phyloP scores from a whole-genome alignment of 192 early-diverging fungal genomes.

The Podochytrium sp. region DNA sequence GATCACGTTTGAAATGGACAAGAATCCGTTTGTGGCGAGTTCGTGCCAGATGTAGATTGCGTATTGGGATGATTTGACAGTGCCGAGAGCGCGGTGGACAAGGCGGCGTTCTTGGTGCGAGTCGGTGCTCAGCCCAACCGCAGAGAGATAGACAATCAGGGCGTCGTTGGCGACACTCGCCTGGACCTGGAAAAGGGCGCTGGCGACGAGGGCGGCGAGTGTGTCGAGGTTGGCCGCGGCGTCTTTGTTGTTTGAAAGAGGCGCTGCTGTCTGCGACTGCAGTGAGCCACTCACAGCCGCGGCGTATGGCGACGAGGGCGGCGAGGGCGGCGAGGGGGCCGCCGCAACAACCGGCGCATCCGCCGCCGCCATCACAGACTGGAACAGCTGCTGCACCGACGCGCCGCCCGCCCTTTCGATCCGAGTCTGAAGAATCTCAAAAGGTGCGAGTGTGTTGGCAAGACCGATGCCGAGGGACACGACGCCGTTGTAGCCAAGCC shows the following conservation, averaged over 20 bases:
- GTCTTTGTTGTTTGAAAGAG: neutral
- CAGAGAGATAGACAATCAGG: slow-evolving; percentile 15
- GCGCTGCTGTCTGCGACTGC: too few relatives aligned
- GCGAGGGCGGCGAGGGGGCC: neutral
- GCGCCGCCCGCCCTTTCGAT: slow-evolving; percentile 26
- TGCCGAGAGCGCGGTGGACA: slow-evolving; percentile 21
- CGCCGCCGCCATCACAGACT: slow-evolving; percentile 7
- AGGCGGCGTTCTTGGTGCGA: slow-evolving; percentile 19
- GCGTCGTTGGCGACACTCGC: slow-evolving; percentile 21
- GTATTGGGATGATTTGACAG: slow-evolving; percentile 26
- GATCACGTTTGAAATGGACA: slow-evolving; percentile 15
- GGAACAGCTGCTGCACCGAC: slow-evolving; percentile 27
- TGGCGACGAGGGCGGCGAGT: slow-evolving; percentile 35
- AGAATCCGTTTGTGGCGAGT: neutral
- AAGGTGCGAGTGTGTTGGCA: slow-evolving; percentile 24
- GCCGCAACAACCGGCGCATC: neutral
- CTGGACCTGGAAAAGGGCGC: slow-evolving; percentile 30
- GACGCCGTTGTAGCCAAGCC: slow-evolving; percentile 24
- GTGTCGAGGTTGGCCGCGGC: slow-evolving; percentile 25
- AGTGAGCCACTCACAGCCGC: slow-evolving; percentile 4
- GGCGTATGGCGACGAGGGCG: neutral
- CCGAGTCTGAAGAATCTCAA: slow-evolving; percentile 16
- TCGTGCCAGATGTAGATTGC: slow-evolving; percentile 26
- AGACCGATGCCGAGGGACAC: neutral
- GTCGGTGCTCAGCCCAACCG: slow-evolving; percentile 1